Evolutionary conservation across 352 stramenopile species (phyloP).

Genomic region (Pythium oligandrum): DNA sequence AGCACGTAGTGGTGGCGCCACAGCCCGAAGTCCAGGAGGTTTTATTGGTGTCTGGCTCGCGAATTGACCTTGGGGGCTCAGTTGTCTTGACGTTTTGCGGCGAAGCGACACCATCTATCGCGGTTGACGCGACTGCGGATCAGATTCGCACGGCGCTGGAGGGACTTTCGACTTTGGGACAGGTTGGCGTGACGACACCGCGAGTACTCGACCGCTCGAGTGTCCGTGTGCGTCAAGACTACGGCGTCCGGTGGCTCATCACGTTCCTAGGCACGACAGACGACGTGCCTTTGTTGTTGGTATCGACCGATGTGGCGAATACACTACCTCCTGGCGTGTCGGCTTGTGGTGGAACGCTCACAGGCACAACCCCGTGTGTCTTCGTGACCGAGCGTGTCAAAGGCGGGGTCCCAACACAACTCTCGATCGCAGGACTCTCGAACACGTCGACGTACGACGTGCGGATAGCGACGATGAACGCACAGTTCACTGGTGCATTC

Average conservation of each 20-base stretch:
- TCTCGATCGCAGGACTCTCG: conserved; percentile 9
- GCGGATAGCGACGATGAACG: conserved; percentile 32
- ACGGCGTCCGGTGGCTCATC: conserved; percentile 64
- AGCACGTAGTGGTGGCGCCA: conserved; percentile 23
- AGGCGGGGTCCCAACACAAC: conserved; percentile 30
- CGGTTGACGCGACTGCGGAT: conserved; percentile 31
- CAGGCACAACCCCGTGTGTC: conserved; percentile 52
- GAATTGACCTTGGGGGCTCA: conserved; percentile 46
- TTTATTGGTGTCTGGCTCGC: conserved; percentile 52
- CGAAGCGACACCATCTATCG: conserved; percentile 43
- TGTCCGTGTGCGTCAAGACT: conserved; percentile 32
- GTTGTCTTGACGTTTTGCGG: conserved; percentile 64
- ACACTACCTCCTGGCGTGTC: conserved; percentile 26
- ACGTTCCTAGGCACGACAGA: conserved; percentile 33
- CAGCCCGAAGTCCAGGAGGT: conserved; percentile 65
- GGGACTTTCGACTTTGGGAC: conserved; percentile 49
- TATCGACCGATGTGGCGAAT: conserved; percentile 32
- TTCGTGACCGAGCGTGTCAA: conserved; percentile 21
- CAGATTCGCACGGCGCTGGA: conserved; percentile 56
- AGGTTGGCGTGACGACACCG: conserved; percentile 41
- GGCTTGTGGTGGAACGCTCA: conserved; percentile 55
- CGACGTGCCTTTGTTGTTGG: conserved; percentile 41
- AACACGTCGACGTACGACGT: conserved; percentile 42
- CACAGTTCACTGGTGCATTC: conserved; percentile 21
- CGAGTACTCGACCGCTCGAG: conserved; percentile 15